phyloP scores from a whole-genome alignment of 116 monocot genomes.

The Thalassia testudinum region DNA sequence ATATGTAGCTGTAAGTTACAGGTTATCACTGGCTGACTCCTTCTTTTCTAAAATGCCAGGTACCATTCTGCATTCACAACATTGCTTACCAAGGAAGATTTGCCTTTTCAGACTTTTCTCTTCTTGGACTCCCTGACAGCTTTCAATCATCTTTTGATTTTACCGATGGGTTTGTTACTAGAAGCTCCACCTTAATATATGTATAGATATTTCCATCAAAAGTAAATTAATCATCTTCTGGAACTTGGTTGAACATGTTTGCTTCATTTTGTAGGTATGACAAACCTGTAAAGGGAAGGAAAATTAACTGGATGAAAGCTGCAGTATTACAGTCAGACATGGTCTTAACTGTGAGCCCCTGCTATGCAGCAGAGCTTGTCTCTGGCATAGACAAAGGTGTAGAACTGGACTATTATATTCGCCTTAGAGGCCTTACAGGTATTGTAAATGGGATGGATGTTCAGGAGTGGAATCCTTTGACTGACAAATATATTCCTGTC shows the following conservation, averaged over 20 bases:
- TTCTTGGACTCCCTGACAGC: conserved; percentile 50
- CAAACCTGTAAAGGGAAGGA: conserved; percentile 77
- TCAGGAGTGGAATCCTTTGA: conserved; percentile 60
- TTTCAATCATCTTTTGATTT: conserved; percentile 45
- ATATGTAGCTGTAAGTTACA: background rate
- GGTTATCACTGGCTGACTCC: background rate
- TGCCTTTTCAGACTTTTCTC: conserved; percentile 35
- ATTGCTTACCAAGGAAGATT: conserved; percentile 85
- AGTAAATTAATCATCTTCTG: background rate
- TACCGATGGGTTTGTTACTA: conserved; percentile 55
- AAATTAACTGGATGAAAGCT: conserved; percentile 98
- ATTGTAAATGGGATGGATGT: conserved; percentile 88
- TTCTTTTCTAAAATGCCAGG: conserved; percentile 16
- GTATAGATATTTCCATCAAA: no score
- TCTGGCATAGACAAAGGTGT: conserved; percentile 52
- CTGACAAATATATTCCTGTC: conserved; percentile 55
- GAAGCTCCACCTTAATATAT: background rate
- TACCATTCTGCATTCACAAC: conserved; percentile 83
- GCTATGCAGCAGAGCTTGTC: conserved; percentile 64
- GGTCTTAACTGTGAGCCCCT: conserved; percentile 66
- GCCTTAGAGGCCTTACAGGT: conserved; percentile 22
- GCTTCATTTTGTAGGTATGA: conserved; percentile 36
- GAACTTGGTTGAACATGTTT: background rate
- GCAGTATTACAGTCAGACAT: conserved; percentile 50
- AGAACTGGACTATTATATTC: conserved; percentile 38